Conservation (phyloP, 2,329 filamentous ascomycete genomes). For the Leptodontidium sp. region DNA sequence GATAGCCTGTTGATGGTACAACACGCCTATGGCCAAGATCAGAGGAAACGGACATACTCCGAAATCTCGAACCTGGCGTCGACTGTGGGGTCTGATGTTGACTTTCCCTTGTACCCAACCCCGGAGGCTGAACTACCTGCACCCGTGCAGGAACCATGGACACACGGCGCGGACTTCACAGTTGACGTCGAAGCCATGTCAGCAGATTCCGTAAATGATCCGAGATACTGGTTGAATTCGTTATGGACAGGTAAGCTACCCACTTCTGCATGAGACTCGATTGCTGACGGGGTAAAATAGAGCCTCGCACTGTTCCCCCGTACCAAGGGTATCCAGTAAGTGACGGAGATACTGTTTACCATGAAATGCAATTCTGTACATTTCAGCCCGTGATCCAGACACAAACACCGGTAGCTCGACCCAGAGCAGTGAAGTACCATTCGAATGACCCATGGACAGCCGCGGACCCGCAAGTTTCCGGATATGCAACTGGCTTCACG, state of each 20-base stretch:
- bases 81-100: neutral
- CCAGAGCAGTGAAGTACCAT: constrained; percentile 18
- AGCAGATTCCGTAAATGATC: neutral
- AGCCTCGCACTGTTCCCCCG: constrained; percentile 18
- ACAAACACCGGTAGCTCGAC: neutral
- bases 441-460: constrained; percentile 35
- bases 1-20: constrained; percentile 21
- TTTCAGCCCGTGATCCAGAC: constrained; percentile 4
- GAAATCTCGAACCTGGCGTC: constrained; percentile 11
- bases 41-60: constrained; percentile 16
- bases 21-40: neutral
- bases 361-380: constrained; percentile 18
- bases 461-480: constrained; percentile 27
- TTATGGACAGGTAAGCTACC: constrained; percentile 3
- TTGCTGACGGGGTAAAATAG: constrained; percentile 15
- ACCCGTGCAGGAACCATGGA: neutral
- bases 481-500: neutral
- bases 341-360: constrained; percentile 1
- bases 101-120: constrained; percentile 3
- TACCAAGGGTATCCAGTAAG: constrained; percentile 4
- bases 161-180: neutral
- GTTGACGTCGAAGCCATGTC: constrained; percentile 1
- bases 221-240: neutral
- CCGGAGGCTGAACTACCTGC: neutral
- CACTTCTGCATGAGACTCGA: neutral